Conservation (phyloP, 352 stramenopile species). For the Globisporangium orthogonon region DNA sequence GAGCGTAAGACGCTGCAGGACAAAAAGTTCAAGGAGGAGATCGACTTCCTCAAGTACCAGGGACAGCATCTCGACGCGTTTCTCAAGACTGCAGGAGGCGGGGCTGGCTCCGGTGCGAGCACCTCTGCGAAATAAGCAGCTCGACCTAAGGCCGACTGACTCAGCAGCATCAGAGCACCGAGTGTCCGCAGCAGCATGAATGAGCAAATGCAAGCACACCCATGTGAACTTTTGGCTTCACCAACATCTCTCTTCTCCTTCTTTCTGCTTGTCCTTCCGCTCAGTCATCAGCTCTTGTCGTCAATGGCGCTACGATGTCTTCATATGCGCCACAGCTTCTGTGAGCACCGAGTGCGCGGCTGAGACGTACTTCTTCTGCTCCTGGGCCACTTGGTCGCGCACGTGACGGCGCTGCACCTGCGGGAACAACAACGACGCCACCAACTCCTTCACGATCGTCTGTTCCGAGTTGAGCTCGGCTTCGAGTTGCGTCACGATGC, state of each 20-base stretch:
- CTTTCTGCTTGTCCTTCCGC: too few species aligned
- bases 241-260: background rate
- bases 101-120: background rate
- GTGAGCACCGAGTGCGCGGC: slow-evolving; percentile 54
- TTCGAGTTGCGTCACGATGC: slow-evolving; percentile 53
- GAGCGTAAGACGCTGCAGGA: slow-evolving; percentile 88
- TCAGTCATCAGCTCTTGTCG: background rate
- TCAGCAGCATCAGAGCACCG: too few species aligned
- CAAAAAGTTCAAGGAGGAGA: slow-evolving; percentile 92
- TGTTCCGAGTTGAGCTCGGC: slow-evolving; percentile 37
- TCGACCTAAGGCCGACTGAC: too few species aligned
- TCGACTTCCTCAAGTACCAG: slow-evolving; percentile 95
- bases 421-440: slow-evolving; percentile 76
- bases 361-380: slow-evolving; percentile 64
- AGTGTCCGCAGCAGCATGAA: background rate
- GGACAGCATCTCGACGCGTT: slow-evolving; percentile 93
- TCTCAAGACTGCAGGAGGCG: slow-evolving; percentile 78
- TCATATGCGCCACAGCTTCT: slow-evolving; percentile 25
- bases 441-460: slow-evolving; percentile 66
- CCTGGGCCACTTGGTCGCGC: slow-evolving; percentile 39
- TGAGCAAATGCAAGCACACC: background rate
- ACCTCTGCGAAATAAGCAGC: slow-evolving; percentile 1
- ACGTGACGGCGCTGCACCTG: slow-evolving; percentile 67
- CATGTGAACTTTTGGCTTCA: background rate
- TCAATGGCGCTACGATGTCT: slow-evolving; percentile 6